Percentiles rank a stretch among this genome's conserved stretches.
Conservation (phyloP, 164 flowering plant genomes). For the Hamamelis virginiana region DNA sequence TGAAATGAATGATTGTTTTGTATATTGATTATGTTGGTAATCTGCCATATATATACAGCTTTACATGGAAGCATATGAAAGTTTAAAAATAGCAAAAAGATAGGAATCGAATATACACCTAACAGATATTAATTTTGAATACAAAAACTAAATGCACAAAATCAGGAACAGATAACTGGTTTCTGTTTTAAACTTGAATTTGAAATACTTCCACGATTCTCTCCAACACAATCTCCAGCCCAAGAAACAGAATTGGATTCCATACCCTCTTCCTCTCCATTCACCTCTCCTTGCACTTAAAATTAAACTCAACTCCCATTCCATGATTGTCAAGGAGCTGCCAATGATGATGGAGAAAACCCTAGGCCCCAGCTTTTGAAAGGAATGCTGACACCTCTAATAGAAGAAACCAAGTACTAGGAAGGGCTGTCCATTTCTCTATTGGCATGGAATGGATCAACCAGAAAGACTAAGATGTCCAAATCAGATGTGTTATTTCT, state of each 20-base stretch:
- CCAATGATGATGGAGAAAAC: slow-evolving; percentile 94
- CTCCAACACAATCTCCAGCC: slow-evolving; percentile 93
- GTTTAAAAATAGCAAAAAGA: no score
- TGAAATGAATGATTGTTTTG: no score
- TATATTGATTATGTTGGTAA: no score
- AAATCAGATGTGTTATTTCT: neutral
- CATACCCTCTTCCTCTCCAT: slow-evolving; percentile 31
- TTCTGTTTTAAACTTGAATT: no score
- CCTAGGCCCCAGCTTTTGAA: slow-evolving; percentile 78
- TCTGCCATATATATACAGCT: no score
- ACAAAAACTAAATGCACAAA: no score
- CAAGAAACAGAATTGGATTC: slow-evolving; percentile 60
- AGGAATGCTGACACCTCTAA: slow-evolving; percentile 86
- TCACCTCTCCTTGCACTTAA: slow-evolving; percentile 25
- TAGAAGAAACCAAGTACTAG: slow-evolving; percentile 93
- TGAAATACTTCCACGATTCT: no score
- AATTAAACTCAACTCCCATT: slow-evolving; percentile 21
- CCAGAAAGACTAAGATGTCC: slow-evolving; percentile 78
- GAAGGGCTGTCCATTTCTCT: slow-evolving; percentile 93
- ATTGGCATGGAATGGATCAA: slow-evolving; percentile 55
- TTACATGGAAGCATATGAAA: no score
- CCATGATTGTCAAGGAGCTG: slow-evolving; percentile 66
- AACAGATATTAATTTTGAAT: no score
- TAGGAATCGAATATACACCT: no score
- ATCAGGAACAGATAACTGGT: no score